These are phyloP conservation scores for Pleurostoma richardsiae DNA, from an alignment of 2,329 filamentous ascomycete genomes.

Conservation along the genomic window DNA sequence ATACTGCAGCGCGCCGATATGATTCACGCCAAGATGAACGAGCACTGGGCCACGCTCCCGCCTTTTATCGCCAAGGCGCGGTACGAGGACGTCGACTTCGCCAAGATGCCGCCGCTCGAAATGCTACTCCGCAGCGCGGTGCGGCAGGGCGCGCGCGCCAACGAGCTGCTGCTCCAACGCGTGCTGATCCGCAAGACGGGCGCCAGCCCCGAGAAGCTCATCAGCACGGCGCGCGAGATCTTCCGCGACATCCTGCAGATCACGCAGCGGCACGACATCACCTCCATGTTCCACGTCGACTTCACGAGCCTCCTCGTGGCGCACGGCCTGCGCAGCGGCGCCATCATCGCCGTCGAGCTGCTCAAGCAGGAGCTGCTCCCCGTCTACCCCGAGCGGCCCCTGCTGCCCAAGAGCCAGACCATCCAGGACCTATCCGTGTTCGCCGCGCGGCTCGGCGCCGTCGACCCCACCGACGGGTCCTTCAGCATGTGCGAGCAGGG, in stretches of 20 bases:
- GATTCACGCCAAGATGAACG: conserved; percentile 10
- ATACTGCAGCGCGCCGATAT: conserved; percentile 9
- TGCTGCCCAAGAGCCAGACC: conserved; percentile 26
- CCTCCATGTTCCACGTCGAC: conserved; percentile 24
- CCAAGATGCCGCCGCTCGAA: conserved; percentile 14
- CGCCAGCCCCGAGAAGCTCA: conserved; percentile 22
- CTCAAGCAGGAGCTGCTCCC: conserved; percentile 26
- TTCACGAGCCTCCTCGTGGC: conserved; percentile 21
- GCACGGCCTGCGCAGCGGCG: conserved; percentile 25
- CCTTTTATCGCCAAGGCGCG: conserved; percentile 11
- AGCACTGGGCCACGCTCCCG: conserved; percentile 19
- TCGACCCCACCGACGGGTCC: conserved; percentile 22
- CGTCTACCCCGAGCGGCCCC: conserved; percentile 24
- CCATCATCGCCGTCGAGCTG: conserved; percentile 27
- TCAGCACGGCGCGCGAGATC: conserved; percentile 19
- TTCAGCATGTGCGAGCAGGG: conserved; percentile 25
- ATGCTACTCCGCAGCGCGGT: conserved; percentile 16
- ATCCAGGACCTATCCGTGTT: conserved; percentile 29
- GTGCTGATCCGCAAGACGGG: conserved; percentile 26
- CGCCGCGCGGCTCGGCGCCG: conserved; percentile 22
- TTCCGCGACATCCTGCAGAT: conserved; percentile 24
- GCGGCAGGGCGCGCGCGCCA: conserved; percentile 15
- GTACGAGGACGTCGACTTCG: conserved; percentile 12
- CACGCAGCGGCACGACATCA: conserved; percentile 22
- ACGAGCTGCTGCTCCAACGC: conserved; percentile 25